phyloP scores from a whole-genome alignment of 306 rosid genomes.

The Bauhinia variegata region DNA sequence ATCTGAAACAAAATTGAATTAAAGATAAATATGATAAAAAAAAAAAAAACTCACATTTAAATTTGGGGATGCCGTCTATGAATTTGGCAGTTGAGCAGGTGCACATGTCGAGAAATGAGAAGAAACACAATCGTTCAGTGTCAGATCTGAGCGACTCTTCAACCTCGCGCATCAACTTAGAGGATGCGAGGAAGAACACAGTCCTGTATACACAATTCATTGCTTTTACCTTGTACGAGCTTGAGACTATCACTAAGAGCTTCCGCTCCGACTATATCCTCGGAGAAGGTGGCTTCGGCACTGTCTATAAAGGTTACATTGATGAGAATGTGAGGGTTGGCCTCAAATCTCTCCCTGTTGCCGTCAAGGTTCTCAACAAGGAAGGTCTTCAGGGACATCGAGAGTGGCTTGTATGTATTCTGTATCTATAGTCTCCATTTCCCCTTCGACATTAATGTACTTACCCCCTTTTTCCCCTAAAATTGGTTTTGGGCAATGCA shows the following conservation, averaged over 20 bases:
- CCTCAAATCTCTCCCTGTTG: constrained; percentile 92
- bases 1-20: background rate
- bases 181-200: constrained; percentile 73
- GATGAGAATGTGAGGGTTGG: constrained; percentile 98
- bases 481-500: constrained; percentile 22
- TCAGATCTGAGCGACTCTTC: constrained; percentile 99
- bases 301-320: constrained; percentile 95
- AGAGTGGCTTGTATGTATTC: constrained; percentile 83
- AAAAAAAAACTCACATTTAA: background rate
- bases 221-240: constrained; percentile 88
- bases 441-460: too few species aligned
- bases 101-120: constrained; percentile 48
- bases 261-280: constrained; percentile 89
- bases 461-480: background rate
- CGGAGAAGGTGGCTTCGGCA: constrained; percentile 99
- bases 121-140: constrained; percentile 60
- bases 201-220: constrained; percentile 85
- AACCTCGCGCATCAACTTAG: constrained; percentile 74
- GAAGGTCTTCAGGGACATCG: constrained; percentile 99
- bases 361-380: constrained; percentile 93
- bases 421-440: background rate
- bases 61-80: background rate
- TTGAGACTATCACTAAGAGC: constrained; percentile 96
- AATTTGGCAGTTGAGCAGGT: constrained; percentile 75
- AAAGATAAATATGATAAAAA: too few species aligned